Base-by-base conservation (phyloP, 768 basidiomycete genomes). In the Paxillus involutus region DNA sequence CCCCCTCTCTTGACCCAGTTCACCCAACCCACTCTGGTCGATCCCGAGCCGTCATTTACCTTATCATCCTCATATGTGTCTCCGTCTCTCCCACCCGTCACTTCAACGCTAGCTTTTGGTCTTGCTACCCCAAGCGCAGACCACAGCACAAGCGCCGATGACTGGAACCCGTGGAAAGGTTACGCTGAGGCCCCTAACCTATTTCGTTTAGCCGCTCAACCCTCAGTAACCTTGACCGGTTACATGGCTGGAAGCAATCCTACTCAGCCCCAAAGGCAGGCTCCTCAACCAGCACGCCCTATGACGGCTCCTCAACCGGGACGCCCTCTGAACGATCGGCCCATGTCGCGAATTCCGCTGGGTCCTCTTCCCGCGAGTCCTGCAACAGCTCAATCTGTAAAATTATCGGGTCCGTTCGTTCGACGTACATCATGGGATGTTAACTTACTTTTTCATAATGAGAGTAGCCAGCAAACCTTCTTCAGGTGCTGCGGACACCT, bases 1-100 rank as follows among this genome's bases (percentile, higher is more conserved):
- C 67, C 79, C 16, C 78, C 79, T 2, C 60, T 81, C 56, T 73
- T 75, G 53, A 73, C 76, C 26, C 64, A 69, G 42, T 76, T 80
- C 59, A 68, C 75, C 19, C 59, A 69, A 12, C 59, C 73, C 61
- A 40, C 44, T 64, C 30, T 70, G 60, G 65, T 55, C 47, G 57
- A 60, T 64, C 62, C 53, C 54, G 72, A 57, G 64, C 58, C 53
- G 21, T 14, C 41, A 30, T 51, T 17, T 19, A 19, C 19, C 16
- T 39, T 47, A 64, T 55, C 53, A 39, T 16, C 47, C 44, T 10
- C 58, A 3, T 47, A 17, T 21, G 30, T 47, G 0, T 45, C 24
- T 2, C 36, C 46, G 0, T 11, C 53, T 0, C 57, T 56, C 24
- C 64, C 60, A 0, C 33, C 51, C 47, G 57, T 60, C 39, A 63